phyloP scores from a whole-genome alignment of 2,329 filamentous ascomycete species.

The Sporothrix humicola region DNA sequence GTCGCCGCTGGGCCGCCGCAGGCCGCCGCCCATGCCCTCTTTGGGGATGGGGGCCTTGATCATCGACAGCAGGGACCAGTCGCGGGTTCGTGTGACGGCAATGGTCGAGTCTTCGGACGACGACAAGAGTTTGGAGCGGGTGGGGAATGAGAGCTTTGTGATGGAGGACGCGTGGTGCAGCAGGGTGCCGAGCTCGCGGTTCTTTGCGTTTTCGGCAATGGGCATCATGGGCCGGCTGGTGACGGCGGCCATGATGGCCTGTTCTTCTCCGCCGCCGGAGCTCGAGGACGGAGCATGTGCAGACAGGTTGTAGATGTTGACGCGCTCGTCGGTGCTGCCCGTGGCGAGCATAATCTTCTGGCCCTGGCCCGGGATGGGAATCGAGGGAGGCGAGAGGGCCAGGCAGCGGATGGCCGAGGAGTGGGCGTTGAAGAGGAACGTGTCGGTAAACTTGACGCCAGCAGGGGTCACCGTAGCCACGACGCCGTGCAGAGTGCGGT shows the following conservation, averaged over 20 bases:
- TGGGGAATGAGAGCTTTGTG: conserved; percentile 80
- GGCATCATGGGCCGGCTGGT: conserved; percentile 62
- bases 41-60: conserved; percentile 91
- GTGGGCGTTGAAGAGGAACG: conserved; percentile 95
- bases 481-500: conserved; percentile 88
- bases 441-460: conserved; percentile 71
- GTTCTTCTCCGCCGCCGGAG: conserved; percentile 34
- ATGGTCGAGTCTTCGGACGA: conserved; percentile 90
- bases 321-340: conserved; percentile 88
- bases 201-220: conserved; percentile 82
- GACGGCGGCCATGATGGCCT: conserved; percentile 68
- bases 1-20: conserved; percentile 77
- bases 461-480: conserved; percentile 66
- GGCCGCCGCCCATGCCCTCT: conserved; percentile 49
- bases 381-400: conserved; percentile 78
- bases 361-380: conserved; percentile 62
- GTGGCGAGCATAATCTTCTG: conserved; percentile 89
- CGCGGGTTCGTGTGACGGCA: conserved; percentile 81
- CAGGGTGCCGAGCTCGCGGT: conserved; percentile 85
- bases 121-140: conserved; percentile 85
- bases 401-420: conserved; percentile 87
- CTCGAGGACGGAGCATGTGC: conserved; percentile 63
- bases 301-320: conserved; percentile 93
- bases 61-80: conserved; percentile 85
- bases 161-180: conserved; percentile 86